Base-by-base conservation (phyloP, 1,284 basidiomycete genomes). In the Sporisorium iseilematis-ciliati region DNA sequence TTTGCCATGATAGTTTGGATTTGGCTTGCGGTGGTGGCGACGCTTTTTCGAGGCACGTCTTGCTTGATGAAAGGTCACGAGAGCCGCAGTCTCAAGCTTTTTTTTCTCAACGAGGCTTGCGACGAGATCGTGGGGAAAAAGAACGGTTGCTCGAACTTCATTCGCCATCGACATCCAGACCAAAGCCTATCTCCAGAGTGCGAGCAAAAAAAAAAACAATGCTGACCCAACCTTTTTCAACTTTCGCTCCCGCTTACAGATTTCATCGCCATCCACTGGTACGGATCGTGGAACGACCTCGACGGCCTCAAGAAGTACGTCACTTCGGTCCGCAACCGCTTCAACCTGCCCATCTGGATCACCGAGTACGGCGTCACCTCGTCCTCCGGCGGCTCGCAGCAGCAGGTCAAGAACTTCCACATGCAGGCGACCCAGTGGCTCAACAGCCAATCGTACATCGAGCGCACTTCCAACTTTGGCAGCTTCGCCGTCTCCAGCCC, bases 191-290 rank as follows among this genome's bases (percentile, higher is more conserved):
- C 33, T 16, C 18, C 49, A 38, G 35, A 38, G 16, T 16, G 35
- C 16, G 2, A 38, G 16, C 26, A 4, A 31, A 8, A 8, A 31
- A 58, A 46, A 57, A 63, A 45, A 33, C 57, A 72, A 35, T 57
- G 72, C 53, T 40, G 46, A 33, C 63, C 55, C 12, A 69, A n/a
- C 26, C 48, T 14, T 4, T 41, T 11, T 48, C 18, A 1, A 16
- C 49, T 38, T 21, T 42, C 14, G n/a, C 33, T 31, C 10, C 11
- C 14, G 11, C 2, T 38, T n/a, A 31, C 74, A 57, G 79, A 83
- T 64, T 81, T 83, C 49, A 77, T 80, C 31, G 83, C 83, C 26
- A 70, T 83, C 52, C 83, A 84, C 75, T 84, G 81, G 79, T 84
- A 84, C 66, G 82, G 82, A 18, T 51, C 66, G 8, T 72, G 63